Percentiles rank a stretch among this genome's conserved stretches.
Evolutionary conservation across 306 rosid genomes (phyloP).

Genomic region (Prunus dulcis): DNA sequence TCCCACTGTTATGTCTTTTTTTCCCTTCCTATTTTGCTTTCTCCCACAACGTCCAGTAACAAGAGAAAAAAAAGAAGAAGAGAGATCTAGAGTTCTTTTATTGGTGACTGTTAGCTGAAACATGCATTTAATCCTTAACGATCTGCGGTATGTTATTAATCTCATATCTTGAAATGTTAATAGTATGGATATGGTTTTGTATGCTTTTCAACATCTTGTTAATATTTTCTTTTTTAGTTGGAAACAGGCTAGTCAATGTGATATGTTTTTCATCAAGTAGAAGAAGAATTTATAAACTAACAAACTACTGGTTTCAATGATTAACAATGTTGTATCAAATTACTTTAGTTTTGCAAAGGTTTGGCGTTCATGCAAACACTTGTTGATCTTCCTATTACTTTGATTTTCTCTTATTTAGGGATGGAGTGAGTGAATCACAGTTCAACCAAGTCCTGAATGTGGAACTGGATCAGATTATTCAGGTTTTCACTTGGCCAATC

Average conservation of each 20-base stretch:
- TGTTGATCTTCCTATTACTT: neutral
- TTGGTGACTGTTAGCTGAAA: neutral
- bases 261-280: too few species aligned
- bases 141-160: neutral
- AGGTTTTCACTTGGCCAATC: slow-evolving; percentile 36
- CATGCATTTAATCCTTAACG: neutral
- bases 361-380: neutral
- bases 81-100: neutral
- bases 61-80: neutral
- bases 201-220: neutral
- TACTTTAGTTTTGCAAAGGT: neutral
- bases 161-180: neutral
- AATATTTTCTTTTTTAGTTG: too few species aligned
- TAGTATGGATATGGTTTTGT: neutral
- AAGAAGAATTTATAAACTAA: too few species aligned
- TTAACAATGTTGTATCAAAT: neutral
- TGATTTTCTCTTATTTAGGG: slow-evolving; percentile 38
- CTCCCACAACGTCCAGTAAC: neutral
- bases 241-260: too few species aligned
- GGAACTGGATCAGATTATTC: slow-evolving; percentile 67
- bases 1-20: too few species aligned
- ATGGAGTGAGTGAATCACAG: slow-evolving; percentile 85
- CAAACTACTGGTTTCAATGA: too few species aligned
- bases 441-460: slow-evolving; percentile 79
- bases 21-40: neutral